A percentile compares a stretch with the other conserved stretches of the same genome.
phyloP scores from a whole-genome alignment of 1,284 basidiomycete species.

The Abortiporus biennis region DNA sequence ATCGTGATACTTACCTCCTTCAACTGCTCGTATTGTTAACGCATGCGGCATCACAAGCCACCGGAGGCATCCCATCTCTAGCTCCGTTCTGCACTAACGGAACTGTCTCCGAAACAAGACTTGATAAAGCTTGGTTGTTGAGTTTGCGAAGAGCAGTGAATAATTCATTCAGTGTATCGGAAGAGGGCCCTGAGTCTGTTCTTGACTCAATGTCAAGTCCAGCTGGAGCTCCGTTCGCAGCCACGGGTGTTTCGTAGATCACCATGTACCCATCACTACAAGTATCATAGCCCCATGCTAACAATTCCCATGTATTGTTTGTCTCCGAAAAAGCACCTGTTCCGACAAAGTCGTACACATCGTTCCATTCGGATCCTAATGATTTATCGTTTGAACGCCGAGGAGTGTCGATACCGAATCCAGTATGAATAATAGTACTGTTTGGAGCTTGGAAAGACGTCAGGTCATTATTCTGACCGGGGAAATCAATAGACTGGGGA shows the following conservation, averaged over 20 bases:
- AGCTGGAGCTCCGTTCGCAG: not conserved
- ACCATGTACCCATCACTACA: not conserved
- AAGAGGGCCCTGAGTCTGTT: conserved; percentile 1
- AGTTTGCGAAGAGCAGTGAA: not conserved
- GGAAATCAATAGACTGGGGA: not conserved
- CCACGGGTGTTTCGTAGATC: conserved; percentile 5
- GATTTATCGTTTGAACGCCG: conserved; percentile 3
- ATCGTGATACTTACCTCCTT: too few species aligned
- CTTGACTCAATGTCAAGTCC: conserved; percentile 4
- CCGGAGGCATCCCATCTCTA: not conserved
- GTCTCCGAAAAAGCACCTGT: not conserved
- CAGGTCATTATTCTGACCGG: conserved; percentile 6
- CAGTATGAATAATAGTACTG: not conserved
- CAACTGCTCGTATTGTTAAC: conserved; percentile 1
- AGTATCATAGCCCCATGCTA: conserved; percentile 7
- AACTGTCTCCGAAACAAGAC: not conserved
- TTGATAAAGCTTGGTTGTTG: conserved; percentile 1
- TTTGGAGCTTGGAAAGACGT: conserved; percentile 2
- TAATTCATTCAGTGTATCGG: not conserved
- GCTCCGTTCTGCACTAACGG: conserved; percentile 2
- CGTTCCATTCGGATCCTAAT: conserved; percentile 6
- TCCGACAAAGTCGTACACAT: conserved; percentile 3
- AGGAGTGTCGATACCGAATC: conserved; percentile 4
- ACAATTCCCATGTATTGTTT: not conserved
- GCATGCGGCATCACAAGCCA: conserved; percentile 4